Percentiles rank a stretch among this genome's conserved stretches.
Conservation (phyloP, 2,329 filamentous ascomycete species). For the Cytospora paraplurivora region DNA sequence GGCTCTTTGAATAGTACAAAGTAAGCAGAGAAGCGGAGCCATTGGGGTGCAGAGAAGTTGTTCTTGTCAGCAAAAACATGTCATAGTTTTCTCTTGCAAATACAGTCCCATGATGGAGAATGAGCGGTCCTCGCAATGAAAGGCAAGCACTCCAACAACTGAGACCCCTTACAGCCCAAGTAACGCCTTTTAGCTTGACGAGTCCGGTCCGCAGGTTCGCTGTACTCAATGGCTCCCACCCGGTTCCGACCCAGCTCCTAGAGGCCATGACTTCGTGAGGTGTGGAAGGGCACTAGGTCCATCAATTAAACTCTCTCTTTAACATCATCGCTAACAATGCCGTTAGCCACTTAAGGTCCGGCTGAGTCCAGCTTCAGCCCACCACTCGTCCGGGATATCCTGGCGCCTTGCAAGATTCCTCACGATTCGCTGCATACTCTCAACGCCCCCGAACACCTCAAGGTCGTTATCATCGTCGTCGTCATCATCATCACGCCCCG, state of each 20-base stretch:
- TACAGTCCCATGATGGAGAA: not conserved
- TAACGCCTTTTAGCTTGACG: not conserved
- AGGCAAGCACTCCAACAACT: not conserved
- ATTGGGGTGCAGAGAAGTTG: no score
- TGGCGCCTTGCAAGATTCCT: constrained; percentile 68
- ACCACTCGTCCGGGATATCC: constrained; percentile 82
- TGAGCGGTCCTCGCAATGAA: not conserved
- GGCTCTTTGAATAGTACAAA: no score
- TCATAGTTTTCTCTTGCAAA: not conserved
- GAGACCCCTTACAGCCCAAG: not conserved
- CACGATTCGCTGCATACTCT: constrained; percentile 61
- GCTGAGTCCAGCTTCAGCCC: constrained; percentile 70
- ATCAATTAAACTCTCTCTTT: not conserved
- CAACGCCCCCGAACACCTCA: constrained; percentile 56
- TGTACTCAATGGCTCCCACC: not conserved
- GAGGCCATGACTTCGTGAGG: not conserved
- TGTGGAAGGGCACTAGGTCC: not conserved
- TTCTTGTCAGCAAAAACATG: not conserved
- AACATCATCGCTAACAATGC: not conserved
- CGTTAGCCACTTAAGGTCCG: constrained; percentile 50
- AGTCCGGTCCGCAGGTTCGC: not conserved
- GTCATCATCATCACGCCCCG: constrained; percentile 33
- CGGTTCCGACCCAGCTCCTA: not conserved
- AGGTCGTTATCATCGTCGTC: constrained; percentile 36
- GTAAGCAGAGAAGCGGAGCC: no score